Conservation (phyloP, 2,329 filamentous ascomycete species). For the Sporothrix euskadiensis region DNA sequence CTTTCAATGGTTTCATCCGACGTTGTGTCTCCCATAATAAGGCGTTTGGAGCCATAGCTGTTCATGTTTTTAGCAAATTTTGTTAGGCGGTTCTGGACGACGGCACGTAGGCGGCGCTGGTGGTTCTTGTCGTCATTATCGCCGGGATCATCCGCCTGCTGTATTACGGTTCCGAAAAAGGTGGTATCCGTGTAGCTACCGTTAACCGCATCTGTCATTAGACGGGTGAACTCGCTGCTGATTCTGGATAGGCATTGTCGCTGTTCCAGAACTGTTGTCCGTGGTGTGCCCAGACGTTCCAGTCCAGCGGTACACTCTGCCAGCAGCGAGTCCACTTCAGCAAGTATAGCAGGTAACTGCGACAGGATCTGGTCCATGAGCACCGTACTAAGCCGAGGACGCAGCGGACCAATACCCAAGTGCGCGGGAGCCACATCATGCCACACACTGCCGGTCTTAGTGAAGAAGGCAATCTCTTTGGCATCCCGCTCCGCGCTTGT, state of each 20-base stretch:
- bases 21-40: conserved; percentile 35
- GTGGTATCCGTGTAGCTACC: conserved; percentile 35
- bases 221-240: conserved; percentile 35
- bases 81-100: conserved; percentile 52
- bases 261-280: conserved; percentile 31
- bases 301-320: conserved; percentile 37
- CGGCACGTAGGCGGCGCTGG: conserved; percentile 52
- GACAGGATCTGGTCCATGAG: conserved; percentile 50
- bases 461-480: conserved; percentile 48
- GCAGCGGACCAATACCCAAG: conserved; percentile 52
- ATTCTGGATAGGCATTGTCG: conserved; percentile 38
- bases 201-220: conserved; percentile 37
- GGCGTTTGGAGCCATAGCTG: conserved; percentile 44
- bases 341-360: conserved; percentile 49
- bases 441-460: conserved; percentile 43
- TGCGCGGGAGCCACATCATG: conserved; percentile 38
- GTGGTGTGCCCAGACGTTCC: conserved; percentile 40
- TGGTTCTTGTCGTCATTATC: conserved; percentile 38
- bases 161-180: conserved; percentile 32
- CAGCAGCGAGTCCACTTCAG: conserved; percentile 45
- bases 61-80: conserved; percentile 51
- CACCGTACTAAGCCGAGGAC: conserved; percentile 52
- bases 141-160: not conserved
- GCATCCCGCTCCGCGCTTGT: conserved; percentile 42
- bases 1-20: too few species aligned